A percentile compares a stretch with the other conserved stretches of the same genome.
These are phyloP conservation scores for Plasmodium gallinaceum DNA, from an alignment of 169 alveolate genomes.

Conservation along the genomic window DNA sequence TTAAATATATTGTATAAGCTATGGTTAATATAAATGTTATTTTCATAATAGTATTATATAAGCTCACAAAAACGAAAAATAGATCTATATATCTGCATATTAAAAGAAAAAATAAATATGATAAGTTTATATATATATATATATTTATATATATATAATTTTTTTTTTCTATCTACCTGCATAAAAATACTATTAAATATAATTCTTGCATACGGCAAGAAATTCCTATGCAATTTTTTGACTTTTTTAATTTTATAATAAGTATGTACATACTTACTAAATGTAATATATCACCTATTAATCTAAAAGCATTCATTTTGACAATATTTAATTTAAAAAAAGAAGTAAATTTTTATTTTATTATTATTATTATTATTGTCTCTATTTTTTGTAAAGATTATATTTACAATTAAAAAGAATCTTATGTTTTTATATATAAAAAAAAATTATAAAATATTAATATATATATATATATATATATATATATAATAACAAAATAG, in stretches of 20 bases:
- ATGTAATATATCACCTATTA: slow-evolving; percentile 96
- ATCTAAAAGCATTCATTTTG: slow-evolving; percentile 94
- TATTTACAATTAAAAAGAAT: not conserved
- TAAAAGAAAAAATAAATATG: not conserved
- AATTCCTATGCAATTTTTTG: slow-evolving; percentile 95
- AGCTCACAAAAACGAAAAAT: slow-evolving; percentile 89
- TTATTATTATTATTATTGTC: not conserved
- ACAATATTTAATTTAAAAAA: slow-evolving; percentile 50
- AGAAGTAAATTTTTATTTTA: not conserved
- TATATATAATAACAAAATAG: not conserved
- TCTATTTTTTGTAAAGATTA: not conserved
- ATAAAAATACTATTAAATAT: slow-evolving; percentile 93
- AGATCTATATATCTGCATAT: slow-evolving; percentile 87
- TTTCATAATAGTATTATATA: slow-evolving; percentile 95
- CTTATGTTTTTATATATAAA: not conserved
- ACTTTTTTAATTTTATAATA: slow-evolving; percentile 90
- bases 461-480: not conserved
- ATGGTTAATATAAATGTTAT: slow-evolving; percentile 91
- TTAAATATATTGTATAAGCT: slow-evolving; percentile 90
- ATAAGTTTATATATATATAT: not conserved
- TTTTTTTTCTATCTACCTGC: slow-evolving; percentile 85
- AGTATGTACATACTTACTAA: slow-evolving; percentile 93
- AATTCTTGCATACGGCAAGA: slow-evolving; percentile 97
- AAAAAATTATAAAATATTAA: not conserved
- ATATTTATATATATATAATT: not conserved